A percentile compares a stretch with the other conserved stretches of the same genome.
These are phyloP conservation scores for Sporothrix mexicana DNA, from an alignment of 2,329 filamentous ascomycete genomes.

Conservation along the genomic window DNA sequence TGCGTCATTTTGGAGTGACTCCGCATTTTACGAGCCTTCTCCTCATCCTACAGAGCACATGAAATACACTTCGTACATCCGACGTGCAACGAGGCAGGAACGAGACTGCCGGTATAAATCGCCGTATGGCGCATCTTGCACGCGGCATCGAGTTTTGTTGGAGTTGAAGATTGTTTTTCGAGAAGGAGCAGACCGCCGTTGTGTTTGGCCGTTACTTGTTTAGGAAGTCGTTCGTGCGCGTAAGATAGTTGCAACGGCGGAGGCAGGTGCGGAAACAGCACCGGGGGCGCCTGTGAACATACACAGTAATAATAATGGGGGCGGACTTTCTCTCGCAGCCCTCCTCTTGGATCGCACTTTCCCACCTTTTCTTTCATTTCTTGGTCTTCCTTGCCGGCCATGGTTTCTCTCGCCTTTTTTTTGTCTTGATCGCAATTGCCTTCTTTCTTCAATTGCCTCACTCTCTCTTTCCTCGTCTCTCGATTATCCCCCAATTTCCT, in stretches of 20 bases:
- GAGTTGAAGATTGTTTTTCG: not conserved
- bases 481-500: not conserved
- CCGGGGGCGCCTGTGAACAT: constrained; percentile 21
- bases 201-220: not conserved
- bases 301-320: constrained; percentile 25
- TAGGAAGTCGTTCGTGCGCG: constrained; percentile 12
- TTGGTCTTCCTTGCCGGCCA: not conserved
- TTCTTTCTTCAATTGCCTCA: constrained; percentile 8
- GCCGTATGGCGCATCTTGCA: constrained; percentile 13
- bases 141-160: not conserved
- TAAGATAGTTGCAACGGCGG: constrained; percentile 21
- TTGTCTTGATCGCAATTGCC: not conserved
- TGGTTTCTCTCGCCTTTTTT: not conserved
- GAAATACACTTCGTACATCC: not conserved
- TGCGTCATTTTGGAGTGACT: constrained; percentile 3
- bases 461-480: not conserved
- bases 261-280: constrained; percentile 31
- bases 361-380: constrained; percentile 20
- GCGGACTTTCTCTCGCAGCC: constrained; percentile 16
- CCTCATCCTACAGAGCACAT: not conserved
- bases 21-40: not conserved
- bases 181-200: constrained; percentile 6
- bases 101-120: not conserved
- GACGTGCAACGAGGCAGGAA: not conserved
- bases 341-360: constrained; percentile 27